phyloP scores from a whole-genome alignment of 768 basidiomycete genomes.

The Tricholoma saponaceum region DNA sequence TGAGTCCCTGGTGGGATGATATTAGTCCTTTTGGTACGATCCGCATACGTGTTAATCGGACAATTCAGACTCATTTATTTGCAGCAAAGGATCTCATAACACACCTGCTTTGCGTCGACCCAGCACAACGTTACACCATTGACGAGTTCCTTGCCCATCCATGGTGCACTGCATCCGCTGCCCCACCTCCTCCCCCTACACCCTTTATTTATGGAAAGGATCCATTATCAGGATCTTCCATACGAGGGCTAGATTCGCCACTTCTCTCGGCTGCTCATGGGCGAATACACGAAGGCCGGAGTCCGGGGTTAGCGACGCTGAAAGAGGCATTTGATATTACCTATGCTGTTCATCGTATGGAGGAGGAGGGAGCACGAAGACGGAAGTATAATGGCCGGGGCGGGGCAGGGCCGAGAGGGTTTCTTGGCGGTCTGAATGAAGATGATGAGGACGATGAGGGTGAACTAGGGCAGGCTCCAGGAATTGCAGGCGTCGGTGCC shows the following conservation, averaged over 20 bases:
- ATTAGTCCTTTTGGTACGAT: conserved; percentile 72
- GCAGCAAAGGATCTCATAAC: conserved; percentile 93
- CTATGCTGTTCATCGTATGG: conserved; percentile 98
- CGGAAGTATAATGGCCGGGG: conserved; percentile 77
- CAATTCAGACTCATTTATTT: background rate
- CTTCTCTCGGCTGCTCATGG: conserved; percentile 78
- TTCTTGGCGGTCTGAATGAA: conserved; percentile 86
- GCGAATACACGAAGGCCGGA: conserved; percentile 67
- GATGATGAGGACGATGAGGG: conserved; percentile 76
- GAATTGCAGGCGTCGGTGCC: conserved; percentile 10
- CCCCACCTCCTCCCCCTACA: conserved; percentile 62
- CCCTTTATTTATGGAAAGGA: conserved; percentile 45
- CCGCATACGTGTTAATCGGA: too few species aligned
- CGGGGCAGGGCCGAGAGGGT: conserved; percentile 74
- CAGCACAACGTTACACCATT: conserved; percentile 93
- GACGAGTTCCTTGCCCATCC: conserved; percentile 97
- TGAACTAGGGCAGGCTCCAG: conserved; percentile 16
- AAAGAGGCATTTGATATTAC: conserved; percentile 99
- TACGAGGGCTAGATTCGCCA: conserved; percentile 80
- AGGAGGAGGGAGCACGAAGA: conserved; percentile 91
- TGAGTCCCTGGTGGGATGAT: conserved; percentile 99
- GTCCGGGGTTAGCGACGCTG: conserved; percentile 88
- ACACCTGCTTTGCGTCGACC: conserved; percentile 93
- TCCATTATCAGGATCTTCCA: conserved; percentile 25
- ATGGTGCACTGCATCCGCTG: conserved; percentile 79